Conservation (phyloP, 257 asterid genomes). For the Penstemon newberryi region DNA sequence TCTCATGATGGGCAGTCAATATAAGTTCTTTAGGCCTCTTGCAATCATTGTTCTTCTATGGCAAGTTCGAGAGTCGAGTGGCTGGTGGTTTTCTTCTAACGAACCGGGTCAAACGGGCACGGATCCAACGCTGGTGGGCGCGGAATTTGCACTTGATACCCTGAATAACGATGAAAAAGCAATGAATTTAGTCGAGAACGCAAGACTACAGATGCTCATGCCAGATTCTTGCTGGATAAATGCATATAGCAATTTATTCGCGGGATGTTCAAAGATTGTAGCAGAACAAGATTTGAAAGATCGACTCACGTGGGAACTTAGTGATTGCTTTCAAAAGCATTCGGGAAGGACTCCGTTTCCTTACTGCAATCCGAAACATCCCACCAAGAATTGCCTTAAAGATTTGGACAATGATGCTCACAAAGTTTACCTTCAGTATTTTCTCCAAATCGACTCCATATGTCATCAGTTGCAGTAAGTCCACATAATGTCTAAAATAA, state of each 20-base stretch:
- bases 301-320: constrained; percentile 63
- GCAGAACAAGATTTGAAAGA: constrained; percentile 52
- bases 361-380: constrained; percentile 35
- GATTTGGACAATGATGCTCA: constrained; percentile 39
- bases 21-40: constrained; percentile 4
- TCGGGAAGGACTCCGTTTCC: constrained; percentile 54
- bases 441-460: constrained; percentile 52
- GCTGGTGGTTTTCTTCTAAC: constrained; percentile 36
- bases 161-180: constrained; percentile 38
- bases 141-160: constrained; percentile 55
- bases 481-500: no score
- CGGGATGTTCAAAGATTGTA: constrained; percentile 46
- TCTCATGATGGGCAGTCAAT: neutral
- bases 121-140: constrained; percentile 24
- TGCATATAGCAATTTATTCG: constrained; percentile 47
- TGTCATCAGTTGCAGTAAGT: constrained; percentile 74
- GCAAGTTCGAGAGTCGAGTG: constrained; percentile 36
- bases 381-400: constrained; percentile 44
- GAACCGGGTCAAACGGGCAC: constrained; percentile 17
- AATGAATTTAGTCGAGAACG: constrained; percentile 37
- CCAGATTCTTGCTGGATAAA: constrained; percentile 54
- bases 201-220: constrained; percentile 33
- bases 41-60: constrained; percentile 28
- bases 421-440: constrained; percentile 43
- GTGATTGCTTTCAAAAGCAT: constrained; percentile 57